Evolutionary conservation across 1,284 basidiomycete genomes (phyloP).

Genomic region (Moniliella sp.): DNA sequence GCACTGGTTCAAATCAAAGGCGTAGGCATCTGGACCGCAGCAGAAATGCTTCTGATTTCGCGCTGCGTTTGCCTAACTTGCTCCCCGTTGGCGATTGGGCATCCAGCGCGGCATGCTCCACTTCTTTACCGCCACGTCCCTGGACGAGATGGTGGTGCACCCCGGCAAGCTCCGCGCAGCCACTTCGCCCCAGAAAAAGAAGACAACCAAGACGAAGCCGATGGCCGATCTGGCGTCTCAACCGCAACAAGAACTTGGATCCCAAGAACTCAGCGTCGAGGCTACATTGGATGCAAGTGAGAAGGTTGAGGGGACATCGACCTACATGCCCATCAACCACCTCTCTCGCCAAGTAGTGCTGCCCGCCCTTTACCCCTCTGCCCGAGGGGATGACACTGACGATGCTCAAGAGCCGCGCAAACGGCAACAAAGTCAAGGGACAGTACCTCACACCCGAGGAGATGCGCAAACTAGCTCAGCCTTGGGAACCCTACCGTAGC

Average conservation of each 20-base stretch:
- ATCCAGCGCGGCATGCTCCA: slow-evolving; percentile 28
- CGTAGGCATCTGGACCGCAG: slow-evolving; percentile 29
- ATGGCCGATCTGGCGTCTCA: no score
- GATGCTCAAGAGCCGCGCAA: no score
- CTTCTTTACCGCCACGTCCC: slow-evolving; percentile 8
- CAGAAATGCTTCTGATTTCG: slow-evolving; percentile 32
- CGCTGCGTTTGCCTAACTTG: slow-evolving; percentile 21
- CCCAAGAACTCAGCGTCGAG: no score
- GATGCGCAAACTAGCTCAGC: slow-evolving; percentile 18
- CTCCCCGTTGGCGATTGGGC: slow-evolving; percentile 26
- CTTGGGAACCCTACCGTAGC: slow-evolving; percentile 22
- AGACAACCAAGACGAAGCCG: neutral
- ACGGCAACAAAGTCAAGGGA: slow-evolving; percentile 26
- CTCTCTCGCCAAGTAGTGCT: no score
- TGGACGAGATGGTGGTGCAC: neutral
- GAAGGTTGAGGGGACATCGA: no score
- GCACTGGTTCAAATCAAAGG: slow-evolving; percentile 23
- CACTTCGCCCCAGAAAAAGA: slow-evolving; percentile 14
- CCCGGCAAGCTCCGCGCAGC: slow-evolving; percentile 9
- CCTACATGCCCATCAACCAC: no score
- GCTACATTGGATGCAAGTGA: no score
- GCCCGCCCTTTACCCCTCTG: no score
- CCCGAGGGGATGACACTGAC: no score
- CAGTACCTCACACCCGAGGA: slow-evolving; percentile 22
- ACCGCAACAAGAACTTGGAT: no score